Percentiles rank a stretch among this genome's conserved stretches.
These are phyloP conservation scores for Phylloporus sp. DNA, from an alignment of 768 basidiomycete genomes.

Conservation along the genomic window DNA sequence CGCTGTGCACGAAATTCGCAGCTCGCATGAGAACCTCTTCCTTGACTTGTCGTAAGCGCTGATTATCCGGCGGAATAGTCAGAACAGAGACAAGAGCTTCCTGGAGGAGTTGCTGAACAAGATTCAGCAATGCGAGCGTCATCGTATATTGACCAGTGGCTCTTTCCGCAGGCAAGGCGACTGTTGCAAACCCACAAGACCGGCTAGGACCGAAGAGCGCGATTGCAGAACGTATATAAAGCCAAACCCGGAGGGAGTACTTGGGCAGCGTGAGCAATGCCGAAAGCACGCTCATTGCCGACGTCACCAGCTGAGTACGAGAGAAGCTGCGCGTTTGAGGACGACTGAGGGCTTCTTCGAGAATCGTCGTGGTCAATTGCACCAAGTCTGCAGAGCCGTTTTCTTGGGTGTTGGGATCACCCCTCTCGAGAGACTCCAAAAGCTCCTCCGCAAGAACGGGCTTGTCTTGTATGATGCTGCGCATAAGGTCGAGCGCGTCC, in stretches of 20 bases:
- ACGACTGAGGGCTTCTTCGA: conserved; percentile 69
- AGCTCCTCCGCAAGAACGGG: conserved; percentile 58
- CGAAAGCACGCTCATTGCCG: conserved; percentile 76
- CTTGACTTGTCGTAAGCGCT: conserved; percentile 65
- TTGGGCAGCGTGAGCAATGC: conserved; percentile 68
- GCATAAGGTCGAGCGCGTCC: conserved; percentile 73
- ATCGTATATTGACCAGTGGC: conserved; percentile 73
- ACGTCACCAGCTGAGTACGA: conserved; percentile 64
- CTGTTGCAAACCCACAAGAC: conserved; percentile 50
- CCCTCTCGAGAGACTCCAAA: conserved; percentile 56
- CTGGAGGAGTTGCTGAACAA: conserved; percentile 69
- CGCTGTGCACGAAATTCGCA: conserved; percentile 70
- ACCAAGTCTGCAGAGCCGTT: conserved; percentile 65
- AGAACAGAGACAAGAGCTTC: conserved; percentile 59
- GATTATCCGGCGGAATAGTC: conserved; percentile 47
- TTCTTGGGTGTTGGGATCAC: conserved; percentile 37
- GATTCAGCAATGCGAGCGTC: conserved; percentile 72
- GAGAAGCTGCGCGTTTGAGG: conserved; percentile 41
- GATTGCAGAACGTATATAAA: conserved; percentile 76
- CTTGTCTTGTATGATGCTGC: conserved; percentile 70
- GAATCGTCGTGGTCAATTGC: conserved; percentile 72
- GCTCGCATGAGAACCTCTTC: conserved; percentile 81
- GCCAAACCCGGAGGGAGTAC: conserved; percentile 82
- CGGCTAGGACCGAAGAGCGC: conserved; percentile 69
- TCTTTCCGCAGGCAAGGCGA: conserved; percentile 66